These are phyloP conservation scores for Aspergillus costaricaensis DNA, from an alignment of 2,329 filamentous ascomycete species.

Conservation along the genomic window DNA sequence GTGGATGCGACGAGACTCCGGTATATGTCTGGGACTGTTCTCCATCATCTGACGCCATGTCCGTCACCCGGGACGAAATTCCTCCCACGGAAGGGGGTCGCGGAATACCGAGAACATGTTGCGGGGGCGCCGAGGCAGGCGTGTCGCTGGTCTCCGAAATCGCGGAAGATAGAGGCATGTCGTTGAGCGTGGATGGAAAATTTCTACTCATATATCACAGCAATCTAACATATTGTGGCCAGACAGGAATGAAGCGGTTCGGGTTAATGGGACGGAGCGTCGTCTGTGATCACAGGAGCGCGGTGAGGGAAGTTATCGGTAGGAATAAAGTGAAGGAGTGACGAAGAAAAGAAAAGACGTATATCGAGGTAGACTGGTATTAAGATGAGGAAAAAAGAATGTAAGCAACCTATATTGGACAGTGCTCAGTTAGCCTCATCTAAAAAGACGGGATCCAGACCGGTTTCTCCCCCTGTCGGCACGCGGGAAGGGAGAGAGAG, in stretches of 20 bases:
- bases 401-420: slow-evolving; percentile 18
- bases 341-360: slow-evolving; percentile 15
- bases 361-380: background rate
- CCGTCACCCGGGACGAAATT: slow-evolving; percentile 73
- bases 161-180: slow-evolving; percentile 28
- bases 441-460: background rate
- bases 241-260: slow-evolving; percentile 10
- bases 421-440: slow-evolving; percentile 14
- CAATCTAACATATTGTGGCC: slow-evolving; percentile 27
- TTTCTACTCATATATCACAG: slow-evolving; percentile 16
- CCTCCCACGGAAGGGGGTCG: slow-evolving; percentile 43
- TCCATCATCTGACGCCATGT: slow-evolving; percentile 56
- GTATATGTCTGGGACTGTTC: slow-evolving; percentile 42
- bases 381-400: slow-evolving; percentile 18
- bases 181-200: slow-evolving; percentile 2
- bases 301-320: background rate
- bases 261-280: background rate
- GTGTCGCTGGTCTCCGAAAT: slow-evolving; percentile 46
- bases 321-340: slow-evolving; percentile 17
- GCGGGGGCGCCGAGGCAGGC: slow-evolving; percentile 40
- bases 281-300: background rate
- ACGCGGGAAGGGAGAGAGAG: background rate
- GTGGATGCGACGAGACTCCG: slow-evolving; percentile 54
- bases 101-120: slow-evolving; percentile 55
- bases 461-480: slow-evolving; percentile 1